Evolutionary conservation across 331 rosid genomes (phyloP).

Genomic region (Pyracantha coccinea): DNA sequence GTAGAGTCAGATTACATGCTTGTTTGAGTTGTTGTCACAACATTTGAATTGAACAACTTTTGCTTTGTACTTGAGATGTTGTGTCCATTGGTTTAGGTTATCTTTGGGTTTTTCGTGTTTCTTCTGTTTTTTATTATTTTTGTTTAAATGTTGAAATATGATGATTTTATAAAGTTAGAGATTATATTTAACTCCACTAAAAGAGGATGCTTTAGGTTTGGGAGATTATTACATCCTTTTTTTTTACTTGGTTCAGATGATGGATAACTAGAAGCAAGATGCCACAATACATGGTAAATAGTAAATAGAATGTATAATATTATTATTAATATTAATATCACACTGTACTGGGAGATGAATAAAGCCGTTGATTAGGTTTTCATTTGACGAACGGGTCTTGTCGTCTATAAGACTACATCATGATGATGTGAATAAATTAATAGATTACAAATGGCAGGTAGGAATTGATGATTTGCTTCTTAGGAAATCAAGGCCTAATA

Average conservation of each 20-base stretch:
- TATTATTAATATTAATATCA: no score
- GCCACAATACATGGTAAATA: no score
- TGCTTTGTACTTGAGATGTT: no score
- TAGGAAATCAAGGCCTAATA: constrained; percentile 46
- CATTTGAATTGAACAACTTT: no score
- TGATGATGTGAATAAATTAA: background rate
- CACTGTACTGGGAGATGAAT: background rate
- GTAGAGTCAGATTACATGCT: no score
- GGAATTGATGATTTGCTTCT: constrained; percentile 9
- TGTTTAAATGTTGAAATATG: background rate
- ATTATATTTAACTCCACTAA: background rate
- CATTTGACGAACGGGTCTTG: constrained; percentile 8
- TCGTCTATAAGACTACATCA: constrained; percentile 29
- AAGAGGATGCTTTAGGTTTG: background rate
- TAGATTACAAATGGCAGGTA: constrained; percentile 14
- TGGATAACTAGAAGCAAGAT: no score
- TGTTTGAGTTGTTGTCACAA: no score
- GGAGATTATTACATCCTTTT: no score
- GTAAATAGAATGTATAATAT: no score
- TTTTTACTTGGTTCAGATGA: no score
- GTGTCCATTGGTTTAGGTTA: background rate
- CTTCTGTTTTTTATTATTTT: background rate
- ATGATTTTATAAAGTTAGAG: background rate
- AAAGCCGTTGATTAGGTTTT: constrained; percentile 12
- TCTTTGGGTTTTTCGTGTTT: background rate